These are phyloP conservation scores for Coemansia brasiliensis DNA, from an alignment of 192 early-diverging fungal species.

Conservation along the genomic window DNA sequence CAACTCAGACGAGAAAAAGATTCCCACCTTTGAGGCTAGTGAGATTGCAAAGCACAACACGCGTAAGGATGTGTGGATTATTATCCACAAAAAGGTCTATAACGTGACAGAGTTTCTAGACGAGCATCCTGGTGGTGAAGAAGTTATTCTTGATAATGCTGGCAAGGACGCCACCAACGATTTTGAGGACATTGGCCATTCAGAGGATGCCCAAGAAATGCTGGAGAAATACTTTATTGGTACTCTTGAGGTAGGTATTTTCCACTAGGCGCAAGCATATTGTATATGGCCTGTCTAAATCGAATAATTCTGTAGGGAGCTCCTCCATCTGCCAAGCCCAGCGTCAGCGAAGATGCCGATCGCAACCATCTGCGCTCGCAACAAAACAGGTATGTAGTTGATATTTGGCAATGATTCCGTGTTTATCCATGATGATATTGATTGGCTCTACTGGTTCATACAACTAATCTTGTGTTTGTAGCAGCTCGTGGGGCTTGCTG, in stretches of 20 bases:
- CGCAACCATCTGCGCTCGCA: slow-evolving; percentile 25
- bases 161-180: slow-evolving; percentile 89
- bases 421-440: too few species aligned
- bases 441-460: not conserved
- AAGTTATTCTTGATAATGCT: slow-evolving; percentile 88
- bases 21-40: slow-evolving; percentile 59
- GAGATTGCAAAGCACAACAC: slow-evolving; percentile 75
- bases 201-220: slow-evolving; percentile 88
- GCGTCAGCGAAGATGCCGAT: slow-evolving; percentile 10
- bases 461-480: slow-evolving; percentile 13
- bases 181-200: slow-evolving; percentile 98
- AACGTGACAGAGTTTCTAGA: slow-evolving; percentile 78
- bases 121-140: slow-evolving; percentile 98
- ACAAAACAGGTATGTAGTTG: slow-evolving; percentile 45
- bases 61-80: slow-evolving; percentile 77
- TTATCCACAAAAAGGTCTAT: slow-evolving; percentile 77
- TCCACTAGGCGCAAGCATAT: too few species aligned
- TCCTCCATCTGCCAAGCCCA: slow-evolving; percentile 13
- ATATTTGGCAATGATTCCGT: not conserved
- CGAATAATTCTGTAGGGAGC: slow-evolving; percentile 28
- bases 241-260: slow-evolving; percentile 57
- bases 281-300: too few species aligned
- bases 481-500: slow-evolving; percentile 54
- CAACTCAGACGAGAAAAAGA: slow-evolving; percentile 6
- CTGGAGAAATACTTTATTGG: slow-evolving; percentile 77